Percentiles rank a stretch among this genome's conserved stretches.
Evolutionary conservation across 345 rosid genomes (phyloP).

Genomic region (Citrus hindsii): DNA sequence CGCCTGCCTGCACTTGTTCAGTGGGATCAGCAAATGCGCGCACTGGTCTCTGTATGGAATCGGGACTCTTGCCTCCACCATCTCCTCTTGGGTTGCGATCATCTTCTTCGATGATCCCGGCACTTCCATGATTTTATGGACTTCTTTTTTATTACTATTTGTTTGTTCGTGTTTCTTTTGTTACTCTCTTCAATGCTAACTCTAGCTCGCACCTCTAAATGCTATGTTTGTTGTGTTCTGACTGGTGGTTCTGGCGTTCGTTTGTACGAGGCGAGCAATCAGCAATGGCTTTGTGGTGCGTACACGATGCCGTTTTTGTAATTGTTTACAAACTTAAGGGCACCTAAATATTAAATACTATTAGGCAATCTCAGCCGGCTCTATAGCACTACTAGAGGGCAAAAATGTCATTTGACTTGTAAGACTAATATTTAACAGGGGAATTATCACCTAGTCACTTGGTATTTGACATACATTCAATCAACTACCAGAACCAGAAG

Average conservation of each 20-base stretch:
- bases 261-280: too few relatives aligned
- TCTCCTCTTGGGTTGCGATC: slow-evolving; percentile 94
- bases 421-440: not conserved
- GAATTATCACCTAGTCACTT: not conserved
- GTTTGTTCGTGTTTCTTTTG: not conserved
- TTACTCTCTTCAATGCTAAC: not conserved
- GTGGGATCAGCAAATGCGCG: slow-evolving; percentile 91
- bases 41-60: slow-evolving; percentile 90
- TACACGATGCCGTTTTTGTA: too few relatives aligned
- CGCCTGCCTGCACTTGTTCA: slow-evolving; percentile 92
- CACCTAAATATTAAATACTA: too few relatives aligned
- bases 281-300: too few relatives aligned
- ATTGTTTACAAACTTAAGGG: too few relatives aligned
- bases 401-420: not conserved
- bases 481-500: not conserved
- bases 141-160: not conserved
- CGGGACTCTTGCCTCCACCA: slow-evolving; percentile 82
- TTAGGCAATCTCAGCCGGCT: too few relatives aligned
- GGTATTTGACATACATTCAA: not conserved
- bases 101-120: slow-evolving; percentile 94
- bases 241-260: not conserved
- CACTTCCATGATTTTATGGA: slow-evolving; percentile 50
- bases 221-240: not conserved
- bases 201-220: not conserved
- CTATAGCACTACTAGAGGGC: not conserved